Evolutionary conservation across 140 eudicot species (phyloP), one percentile per base, ranked within the genome.

Genomic region (Senecio squalidus): DNA sequence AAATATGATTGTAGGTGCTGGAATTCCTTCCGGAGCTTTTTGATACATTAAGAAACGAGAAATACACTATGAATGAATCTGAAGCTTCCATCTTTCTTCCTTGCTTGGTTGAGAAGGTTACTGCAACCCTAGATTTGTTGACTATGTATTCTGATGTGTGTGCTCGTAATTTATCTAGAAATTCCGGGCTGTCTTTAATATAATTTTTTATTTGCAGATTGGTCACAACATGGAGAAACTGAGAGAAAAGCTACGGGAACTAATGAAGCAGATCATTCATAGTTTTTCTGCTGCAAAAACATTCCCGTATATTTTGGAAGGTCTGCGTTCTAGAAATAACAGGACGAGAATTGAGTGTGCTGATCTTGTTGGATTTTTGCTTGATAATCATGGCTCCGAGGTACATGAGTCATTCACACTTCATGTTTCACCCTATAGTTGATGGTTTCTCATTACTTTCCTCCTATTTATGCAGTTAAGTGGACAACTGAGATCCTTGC

Each of bases 151-250:
- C 13, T 54, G 14, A 17, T 66, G 24, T 31, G 22, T 58, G 27
- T n/a, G n/a, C n/a, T n/a, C n/a, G n/a, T n/a, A n/a, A n/a, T n/a
- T n/a, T n/a, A n/a, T n/a, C n/a, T n/a, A 48, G 15, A 29, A 39
- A 2, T 58, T 38, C 31, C 44, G 9, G 13, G 27, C 64, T 22
- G 5, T 13, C 10, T 71, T 24, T 28, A 43, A 45, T 44, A 5
- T 39, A 5, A 16, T 55, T 31, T 54, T 52, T 44, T 31, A 38
- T 46, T 13, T 71, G 64, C 85, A 93, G 99, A 80, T 90, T 62
- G 99, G 99, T 29, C 99, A 93, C 78, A 93, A 93, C 72, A 88
- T 93, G 11, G 99, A 93, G 71, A 93, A 88, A 68, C 80, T 93
- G n/a, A 72, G 97, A 53, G 99, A 84, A 54, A 93, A 93, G 51